Evolutionary conservation across 2,329 filamentous ascomycete species (phyloP), one percentile per base, ranked within the genome.

Genomic region (Phialocephala subalpina): DNA sequence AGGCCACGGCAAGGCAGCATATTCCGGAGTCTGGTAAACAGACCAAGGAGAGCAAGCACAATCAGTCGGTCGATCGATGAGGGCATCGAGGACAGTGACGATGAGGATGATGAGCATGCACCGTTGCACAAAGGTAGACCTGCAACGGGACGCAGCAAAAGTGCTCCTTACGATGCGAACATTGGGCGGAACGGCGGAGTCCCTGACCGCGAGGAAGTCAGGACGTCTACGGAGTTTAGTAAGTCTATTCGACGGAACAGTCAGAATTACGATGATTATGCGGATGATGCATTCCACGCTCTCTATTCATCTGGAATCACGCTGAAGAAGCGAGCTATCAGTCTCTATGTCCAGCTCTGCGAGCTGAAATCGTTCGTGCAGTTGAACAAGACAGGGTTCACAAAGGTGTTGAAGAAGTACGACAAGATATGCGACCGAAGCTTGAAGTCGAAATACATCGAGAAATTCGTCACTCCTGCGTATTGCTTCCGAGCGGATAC

Each of bases 371-470:
- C 95, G 1, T 99, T 94, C 76, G 90, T 94, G 63, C 95, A 98
- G 81, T 87, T 99, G 69, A 99, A 99, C 84, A 92, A 92, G 80
- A 99, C 96, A 0, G 96, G 96, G 14, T 99, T 99, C 80, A 88
- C 90, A 75, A 99, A 99, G 80, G 94, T 97, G 0, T 82, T 98
- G 72, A 99, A 99, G 81, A 99, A 99, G 79, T 99, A 96, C 76
- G 96, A 99, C 84, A 99, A 99, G 83, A 98, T 92, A 64, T 81
- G 97, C 65, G 91, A 97, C 78, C 90, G 90, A 70, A 90, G 90
- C 73, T 83, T 98, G 63, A 94, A 95, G 71, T 82, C 87, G 16
- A 82, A 85, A 55, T 99, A 97, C 77, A 88, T 97, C 78, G 85
- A 87, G 63, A 81, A 87, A 36, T 84, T 87, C 40, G 93, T 99